These are phyloP conservation scores for Penicillium herquei DNA, from an alignment of 495 filamentous ascomycete species.

Conservation along the genomic window DNA sequence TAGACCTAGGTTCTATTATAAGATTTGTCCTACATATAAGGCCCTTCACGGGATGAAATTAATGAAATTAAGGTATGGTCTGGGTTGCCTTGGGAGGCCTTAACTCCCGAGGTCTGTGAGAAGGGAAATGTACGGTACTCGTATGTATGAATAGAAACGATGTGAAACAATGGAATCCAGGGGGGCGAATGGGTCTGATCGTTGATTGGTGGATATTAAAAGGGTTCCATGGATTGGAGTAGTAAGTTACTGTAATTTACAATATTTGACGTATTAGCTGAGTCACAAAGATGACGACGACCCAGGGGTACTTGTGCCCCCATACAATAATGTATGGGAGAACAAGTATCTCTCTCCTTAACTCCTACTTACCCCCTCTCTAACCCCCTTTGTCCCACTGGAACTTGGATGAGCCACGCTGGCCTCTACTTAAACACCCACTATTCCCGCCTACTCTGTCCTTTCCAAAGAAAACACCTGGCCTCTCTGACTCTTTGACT, in stretches of 20 bases:
- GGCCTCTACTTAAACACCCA: constrained; percentile 43
- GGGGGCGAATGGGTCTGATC: constrained; percentile 9
- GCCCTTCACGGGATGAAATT: no score
- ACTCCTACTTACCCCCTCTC: no score
- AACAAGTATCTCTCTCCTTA: constrained; percentile 1
- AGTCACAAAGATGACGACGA: constrained; percentile 2
- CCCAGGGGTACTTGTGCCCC: constrained; percentile 2
- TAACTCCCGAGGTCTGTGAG: no score
- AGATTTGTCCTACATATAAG: no score
- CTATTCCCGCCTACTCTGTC: constrained; percentile 15
- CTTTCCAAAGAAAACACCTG: constrained; percentile 27
- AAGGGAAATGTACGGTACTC: no score
- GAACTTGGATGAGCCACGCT: constrained; percentile 34
- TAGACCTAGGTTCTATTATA: no score
- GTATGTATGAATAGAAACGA: background rate
- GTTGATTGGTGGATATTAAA: background rate
- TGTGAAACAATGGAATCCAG: constrained; percentile 21
- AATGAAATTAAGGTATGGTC: no score
- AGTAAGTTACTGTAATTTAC: background rate
- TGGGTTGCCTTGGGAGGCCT: no score
- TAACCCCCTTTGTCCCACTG: background rate
- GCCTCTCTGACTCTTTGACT: constrained; percentile 33
- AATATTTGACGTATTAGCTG: constrained; percentile 5
- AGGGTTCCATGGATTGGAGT: background rate
- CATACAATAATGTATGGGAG: background rate